Evolutionary conservation across 352 stramenopile species (phyloP), one percentile per base, ranked within the genome.

Genomic region (Pythium myriotylum): DNA sequence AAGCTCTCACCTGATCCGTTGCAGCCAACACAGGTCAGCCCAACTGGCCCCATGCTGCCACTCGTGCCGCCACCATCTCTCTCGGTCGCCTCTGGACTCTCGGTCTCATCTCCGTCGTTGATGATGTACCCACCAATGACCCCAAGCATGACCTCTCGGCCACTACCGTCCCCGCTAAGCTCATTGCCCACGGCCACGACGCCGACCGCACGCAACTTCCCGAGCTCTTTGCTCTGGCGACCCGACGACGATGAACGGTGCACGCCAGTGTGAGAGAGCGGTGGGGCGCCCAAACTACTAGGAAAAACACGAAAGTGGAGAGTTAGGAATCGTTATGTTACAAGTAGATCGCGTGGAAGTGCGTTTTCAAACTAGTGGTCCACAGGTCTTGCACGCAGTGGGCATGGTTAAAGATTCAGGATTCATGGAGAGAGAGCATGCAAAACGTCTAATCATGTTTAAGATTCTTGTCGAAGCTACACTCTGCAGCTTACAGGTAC

Each of bases 401-500:
- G 10, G 5, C 29, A 35, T 35, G 29, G 10, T 35, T 35, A 5
- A 35, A 10, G 29, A 35, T 35, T 35, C 29, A 35, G 5, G 29
- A n/a, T n/a, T 14, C 8, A 4, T 27, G 22, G 8, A 40, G 33
- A 14, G 33, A 40, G 33, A 14, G 8, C 33, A 14, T 40, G 8
- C 33, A 14, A 40, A 40, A 40, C 37, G 17, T 43, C 13, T 20
- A 20, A 20, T 43, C 17, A 43, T 43, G 37, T 7, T n/a, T 43
- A 14, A n/a, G 37, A n/a, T 20, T 16, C 4, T 17, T 43, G 37
- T 20, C 29, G 29, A 35, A 35, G 29, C 29, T 35, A 35, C 10
- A 35, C 29, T 35, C 13, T 43, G 20, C 45, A 32, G 37, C 58
- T 37, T 94, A 99, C 57, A 99, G 72, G 68, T 99, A 99, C 27